Conservation (phyloP, 1,284 basidiomycete species). For the Trichosporon sp. region DNA sequence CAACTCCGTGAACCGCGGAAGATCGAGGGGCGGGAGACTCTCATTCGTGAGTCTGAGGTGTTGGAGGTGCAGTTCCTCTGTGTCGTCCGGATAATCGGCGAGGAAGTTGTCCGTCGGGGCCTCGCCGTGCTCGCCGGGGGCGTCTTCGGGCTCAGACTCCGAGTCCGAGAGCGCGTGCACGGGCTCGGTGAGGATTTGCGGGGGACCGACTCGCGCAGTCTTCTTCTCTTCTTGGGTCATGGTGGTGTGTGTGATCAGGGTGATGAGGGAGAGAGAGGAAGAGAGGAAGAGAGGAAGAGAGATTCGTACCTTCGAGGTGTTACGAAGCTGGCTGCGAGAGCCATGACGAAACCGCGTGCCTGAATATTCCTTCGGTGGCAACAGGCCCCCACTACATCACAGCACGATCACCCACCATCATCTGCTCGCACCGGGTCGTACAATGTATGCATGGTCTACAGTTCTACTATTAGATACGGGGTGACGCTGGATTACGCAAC, state of each 20-base stretch:
- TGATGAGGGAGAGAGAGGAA: too few relatives aligned
- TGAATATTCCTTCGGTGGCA: too few relatives aligned
- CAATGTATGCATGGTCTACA: constrained; percentile 13
- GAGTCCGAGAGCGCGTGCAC: constrained; percentile 34
- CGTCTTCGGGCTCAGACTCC: constrained; percentile 41
- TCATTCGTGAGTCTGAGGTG: constrained; percentile 71
- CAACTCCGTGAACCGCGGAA: constrained; percentile 71
- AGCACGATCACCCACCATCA: background rate
- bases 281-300: too few relatives aligned
- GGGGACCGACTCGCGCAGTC: constrained; percentile 1
- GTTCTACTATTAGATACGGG: background rate
- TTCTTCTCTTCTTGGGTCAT: constrained; percentile 8
- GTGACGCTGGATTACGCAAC: background rate
- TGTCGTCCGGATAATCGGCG: constrained; percentile 63
- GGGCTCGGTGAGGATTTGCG: constrained; percentile 29
- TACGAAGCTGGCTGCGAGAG: too few relatives aligned
- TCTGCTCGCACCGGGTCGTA: background rate
- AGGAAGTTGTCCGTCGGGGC: constrained; percentile 57
- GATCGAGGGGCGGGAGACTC: constrained; percentile 62
- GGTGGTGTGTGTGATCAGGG: too few relatives aligned
- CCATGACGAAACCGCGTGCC: background rate
- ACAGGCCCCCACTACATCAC: too few relatives aligned
- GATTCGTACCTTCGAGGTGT: too few relatives aligned
- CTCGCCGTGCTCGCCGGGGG: constrained; percentile 24
- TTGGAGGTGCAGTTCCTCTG: constrained; percentile 87